A percentile compares a stretch with the other conserved stretches of the same genome.
Evolutionary conservation across 176 grass and related monocot genomes (phyloP).

Genomic region (Poa pratensis): DNA sequence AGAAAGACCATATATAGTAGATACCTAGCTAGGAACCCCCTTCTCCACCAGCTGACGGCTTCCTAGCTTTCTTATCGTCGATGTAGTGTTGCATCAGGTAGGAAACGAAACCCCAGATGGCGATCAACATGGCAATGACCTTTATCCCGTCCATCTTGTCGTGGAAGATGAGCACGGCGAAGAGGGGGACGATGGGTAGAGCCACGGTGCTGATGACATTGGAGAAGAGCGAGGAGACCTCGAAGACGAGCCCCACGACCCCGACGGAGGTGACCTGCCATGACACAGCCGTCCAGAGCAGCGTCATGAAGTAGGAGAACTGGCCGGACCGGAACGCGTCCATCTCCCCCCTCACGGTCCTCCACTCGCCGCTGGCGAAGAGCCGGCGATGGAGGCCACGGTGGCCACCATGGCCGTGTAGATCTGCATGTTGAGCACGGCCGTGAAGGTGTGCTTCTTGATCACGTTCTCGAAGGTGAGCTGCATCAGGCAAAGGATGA

Average conservation of each 20-base stretch:
- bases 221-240: conserved; percentile 75
- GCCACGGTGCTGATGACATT: conserved; percentile 75
- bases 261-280: conserved; percentile 81
- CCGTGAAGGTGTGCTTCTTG: conserved; percentile 58
- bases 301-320: conserved; percentile 81
- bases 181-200: conserved; percentile 65
- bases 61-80: conserved; percentile 58
- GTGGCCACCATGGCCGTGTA: conserved; percentile 60
- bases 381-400: conserved; percentile 53
- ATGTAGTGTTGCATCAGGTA: conserved; percentile 82
- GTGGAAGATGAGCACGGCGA: conserved; percentile 67
- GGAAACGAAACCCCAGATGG: conserved; percentile 77
- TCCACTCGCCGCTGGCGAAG: conserved; percentile 79
- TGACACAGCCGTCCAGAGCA: conserved; percentile 62
- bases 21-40: conserved; percentile 32
- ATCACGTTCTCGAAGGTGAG: conserved; percentile 76
- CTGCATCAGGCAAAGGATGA: conserved; percentile 85
- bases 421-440: conserved; percentile 71
- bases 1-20: neutral
- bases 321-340: conserved; percentile 58
- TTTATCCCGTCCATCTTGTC: conserved; percentile 77
- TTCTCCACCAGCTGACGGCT: conserved; percentile 22
- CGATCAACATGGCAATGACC: conserved; percentile 73
- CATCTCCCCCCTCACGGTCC: conserved; percentile 64
- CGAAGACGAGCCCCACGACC: conserved; percentile 72